Evolutionary conservation across 768 basidiomycete genomes (phyloP), one percentile per base, ranked within the genome.

Genomic region (Suillus spraguei): DNA sequence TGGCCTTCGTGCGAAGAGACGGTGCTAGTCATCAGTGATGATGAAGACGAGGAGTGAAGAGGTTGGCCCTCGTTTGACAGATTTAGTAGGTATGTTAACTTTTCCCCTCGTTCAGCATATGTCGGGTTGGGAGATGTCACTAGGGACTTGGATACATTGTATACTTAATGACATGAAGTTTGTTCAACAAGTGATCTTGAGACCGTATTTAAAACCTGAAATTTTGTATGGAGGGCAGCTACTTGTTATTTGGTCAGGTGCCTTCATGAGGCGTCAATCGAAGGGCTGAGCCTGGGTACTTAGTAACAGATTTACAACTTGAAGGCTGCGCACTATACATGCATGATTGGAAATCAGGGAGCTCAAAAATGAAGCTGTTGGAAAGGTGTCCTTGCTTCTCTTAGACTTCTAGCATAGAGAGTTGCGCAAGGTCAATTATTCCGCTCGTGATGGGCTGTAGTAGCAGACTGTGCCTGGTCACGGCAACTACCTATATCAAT

Each of bases 21-120:
- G 24, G 76, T 86, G 62, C 70, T 86, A 60, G 79, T 82, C 42
- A 71, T 85, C 66, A 86, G 83, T 69, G 83, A 84, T 66, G 82
- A 83, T 60, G 81, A 83, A 64, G 79, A 79, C 32, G 77, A 80
- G 49, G 72, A 74, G 46, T 61, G 56, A 58, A 6, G 33, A 50
- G 28, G 8, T 47, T 10, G 32, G 24, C 1, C 24, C 10, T 38
- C 35, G n/a, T 55, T 60, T n/a, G 28, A 56, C 32, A 35, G 32
- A 39, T 13, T 42, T 58, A 22, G 42, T 38, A 64, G 60, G 66
- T 66, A 60, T 59, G 66, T 64, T 36, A 17, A 20, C 9, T 61
- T 44, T 20, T 56, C 20, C 32, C 10, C 56, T n/a, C 24, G 14
- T 55, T 33, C n/a, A 35, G 42, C 33, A 52, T 28, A 28, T 24